A percentile compares a stretch with the other conserved stretches of the same genome.
phyloP scores from a whole-genome alignment of 352 stramenopile genomes.

The Pythium myriotylum region DNA sequence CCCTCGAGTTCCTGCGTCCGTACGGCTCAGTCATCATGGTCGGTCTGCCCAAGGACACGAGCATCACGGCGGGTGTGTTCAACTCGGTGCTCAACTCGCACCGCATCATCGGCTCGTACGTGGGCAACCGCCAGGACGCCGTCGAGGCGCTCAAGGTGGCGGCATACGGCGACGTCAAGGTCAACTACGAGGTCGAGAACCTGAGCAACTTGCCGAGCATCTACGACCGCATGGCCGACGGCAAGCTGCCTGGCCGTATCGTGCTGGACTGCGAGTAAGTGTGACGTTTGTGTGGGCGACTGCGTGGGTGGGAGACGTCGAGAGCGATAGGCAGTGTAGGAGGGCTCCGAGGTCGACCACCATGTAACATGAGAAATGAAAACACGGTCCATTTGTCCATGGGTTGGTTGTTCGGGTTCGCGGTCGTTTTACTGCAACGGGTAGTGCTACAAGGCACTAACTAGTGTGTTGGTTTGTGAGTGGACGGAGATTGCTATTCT shows the following conservation, averaged over 20 bases:
- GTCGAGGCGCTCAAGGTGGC: conserved; percentile 59
- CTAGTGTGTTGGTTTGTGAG: no score
- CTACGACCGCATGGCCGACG: conserved; percentile 45
- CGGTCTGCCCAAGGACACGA: conserved; percentile 63
- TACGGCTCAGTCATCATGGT: conserved; percentile 72
- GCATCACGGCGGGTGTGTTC: conserved; percentile 38
- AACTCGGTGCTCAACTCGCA: conserved; percentile 40
- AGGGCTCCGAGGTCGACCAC: no score
- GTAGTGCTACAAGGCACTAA: no score
- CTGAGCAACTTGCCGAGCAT: conserved; percentile 39
- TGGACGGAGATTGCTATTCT: no score
- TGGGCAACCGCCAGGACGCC: conserved; percentile 56
- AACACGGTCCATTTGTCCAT: no score
- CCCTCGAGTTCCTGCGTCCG: conserved; percentile 62
- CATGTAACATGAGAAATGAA: no score
- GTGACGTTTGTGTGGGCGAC: no score
- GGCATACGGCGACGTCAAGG: conserved; percentile 45
- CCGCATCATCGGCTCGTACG: conserved; percentile 56
- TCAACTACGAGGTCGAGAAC: conserved; percentile 35
- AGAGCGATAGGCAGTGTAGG: no score
- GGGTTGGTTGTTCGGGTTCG: no score
- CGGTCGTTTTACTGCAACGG: no score
- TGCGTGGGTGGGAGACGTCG: no score
- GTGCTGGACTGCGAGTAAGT: conserved; percentile 47
- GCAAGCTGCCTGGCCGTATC: conserved; percentile 39